Conservation (phyloP, 1,284 basidiomycete genomes). For the Irpex sp. region DNA sequence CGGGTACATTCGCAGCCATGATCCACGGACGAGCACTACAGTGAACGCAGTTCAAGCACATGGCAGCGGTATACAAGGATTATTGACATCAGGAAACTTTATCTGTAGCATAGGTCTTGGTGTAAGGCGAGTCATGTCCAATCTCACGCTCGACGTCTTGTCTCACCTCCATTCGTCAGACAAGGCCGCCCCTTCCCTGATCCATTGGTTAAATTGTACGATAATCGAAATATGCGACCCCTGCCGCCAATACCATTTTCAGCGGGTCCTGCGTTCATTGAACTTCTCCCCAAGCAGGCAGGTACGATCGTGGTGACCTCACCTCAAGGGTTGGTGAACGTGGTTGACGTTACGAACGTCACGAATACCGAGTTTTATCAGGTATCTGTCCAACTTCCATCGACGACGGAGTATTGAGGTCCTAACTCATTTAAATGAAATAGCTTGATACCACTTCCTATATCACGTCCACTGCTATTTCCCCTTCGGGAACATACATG, state of each 20-base stretch:
- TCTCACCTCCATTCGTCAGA: conserved; percentile 32
- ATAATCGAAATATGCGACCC: conserved; percentile 78
- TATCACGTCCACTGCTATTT: conserved; percentile 78
- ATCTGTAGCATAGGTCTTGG: conserved; percentile 85
- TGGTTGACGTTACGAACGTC: conserved; percentile 78
- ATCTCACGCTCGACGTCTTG: background rate
- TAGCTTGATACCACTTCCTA: conserved; percentile 70
- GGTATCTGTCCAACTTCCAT: conserved; percentile 31
- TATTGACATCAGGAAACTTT: conserved; percentile 73
- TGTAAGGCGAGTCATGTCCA: conserved; percentile 51
- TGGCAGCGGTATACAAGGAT: conserved; percentile 75
- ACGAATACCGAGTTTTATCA: conserved; percentile 73
- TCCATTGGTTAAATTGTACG: conserved; percentile 90
- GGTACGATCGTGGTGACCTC: conserved; percentile 81
- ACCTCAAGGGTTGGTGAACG: conserved; percentile 83
- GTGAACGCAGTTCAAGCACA: conserved; percentile 65
- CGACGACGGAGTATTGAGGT: background rate
- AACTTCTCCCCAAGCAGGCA: conserved; percentile 75
- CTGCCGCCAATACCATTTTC: conserved; percentile 85
- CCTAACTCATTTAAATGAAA: background rate
- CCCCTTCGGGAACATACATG: conserved; percentile 84
- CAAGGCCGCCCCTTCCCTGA: conserved; percentile 88
- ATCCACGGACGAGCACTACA: conserved; percentile 56
- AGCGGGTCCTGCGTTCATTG: conserved; percentile 83
- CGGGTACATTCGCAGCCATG: conserved; percentile 81